These are phyloP conservation scores for Anthracocystis setariae DNA, from an alignment of 1,284 basidiomycete genomes.

Conservation along the genomic window DNA sequence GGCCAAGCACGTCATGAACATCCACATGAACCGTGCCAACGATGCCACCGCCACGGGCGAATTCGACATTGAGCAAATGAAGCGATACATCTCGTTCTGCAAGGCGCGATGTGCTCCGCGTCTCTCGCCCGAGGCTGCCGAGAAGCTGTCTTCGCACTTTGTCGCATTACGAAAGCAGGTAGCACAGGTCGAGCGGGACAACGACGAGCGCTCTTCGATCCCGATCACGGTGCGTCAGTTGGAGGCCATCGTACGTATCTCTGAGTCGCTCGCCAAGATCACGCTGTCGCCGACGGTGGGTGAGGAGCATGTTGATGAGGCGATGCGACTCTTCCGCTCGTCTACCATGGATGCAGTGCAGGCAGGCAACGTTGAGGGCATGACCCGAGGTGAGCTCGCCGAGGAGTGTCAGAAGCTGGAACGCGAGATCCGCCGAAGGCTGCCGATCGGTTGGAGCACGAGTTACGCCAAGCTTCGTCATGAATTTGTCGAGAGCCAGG, in stretches of 20 bases:
- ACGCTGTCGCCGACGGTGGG: constrained; percentile 86
- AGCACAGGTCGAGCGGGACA: constrained; percentile 94
- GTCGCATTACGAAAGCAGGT: constrained; percentile 93
- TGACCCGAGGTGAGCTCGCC: constrained; percentile 90
- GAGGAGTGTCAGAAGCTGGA: constrained; percentile 94
- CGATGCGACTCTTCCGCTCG: constrained; percentile 96
- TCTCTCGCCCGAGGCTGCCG: constrained; percentile 88
- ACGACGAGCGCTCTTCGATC: constrained; percentile 96
- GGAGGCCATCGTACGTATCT: constrained; percentile 98
- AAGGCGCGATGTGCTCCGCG: constrained; percentile 96
- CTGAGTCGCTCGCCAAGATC: constrained; percentile 94
- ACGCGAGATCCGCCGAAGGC: constrained; percentile 83
- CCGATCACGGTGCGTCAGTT: constrained; percentile 98
- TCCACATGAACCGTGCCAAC: constrained; percentile 91
- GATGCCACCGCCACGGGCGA: constrained; percentile 76
- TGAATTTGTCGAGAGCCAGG: constrained; percentile 93
- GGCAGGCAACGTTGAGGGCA: constrained; percentile 88
- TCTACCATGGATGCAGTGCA: constrained; percentile 99
- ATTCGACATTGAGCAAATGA: constrained; percentile 98
- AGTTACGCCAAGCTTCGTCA: constrained; percentile 92
- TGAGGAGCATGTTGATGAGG: constrained; percentile 95
- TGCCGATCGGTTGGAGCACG: constrained; percentile 97
- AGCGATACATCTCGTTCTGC: constrained; percentile 94
- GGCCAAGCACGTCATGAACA: constrained; percentile 97
- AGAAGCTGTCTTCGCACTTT: constrained; percentile 97